phyloP scores from a whole-genome alignment of 2,329 filamentous ascomycete genomes.

The Claviceps quebecensis region DNA sequence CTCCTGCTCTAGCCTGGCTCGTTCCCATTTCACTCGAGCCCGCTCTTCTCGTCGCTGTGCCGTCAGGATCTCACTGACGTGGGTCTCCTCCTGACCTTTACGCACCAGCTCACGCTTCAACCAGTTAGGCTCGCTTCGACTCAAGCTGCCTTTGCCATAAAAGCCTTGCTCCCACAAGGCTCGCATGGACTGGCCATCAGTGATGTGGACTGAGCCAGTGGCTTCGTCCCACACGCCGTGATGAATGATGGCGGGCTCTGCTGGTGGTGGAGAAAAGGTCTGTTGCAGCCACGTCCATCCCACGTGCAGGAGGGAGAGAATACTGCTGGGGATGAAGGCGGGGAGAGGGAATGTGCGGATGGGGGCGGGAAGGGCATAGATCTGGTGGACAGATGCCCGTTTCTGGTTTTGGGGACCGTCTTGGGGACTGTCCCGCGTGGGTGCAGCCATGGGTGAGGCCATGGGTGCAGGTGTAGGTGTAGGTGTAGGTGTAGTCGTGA shows the following conservation, averaged over 20 bases:
- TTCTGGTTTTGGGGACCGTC: constrained; percentile 16
- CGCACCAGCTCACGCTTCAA: constrained; percentile 66
- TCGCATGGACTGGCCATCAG: constrained; percentile 58
- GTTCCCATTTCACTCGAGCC: constrained; percentile 74
- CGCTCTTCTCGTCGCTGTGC: constrained; percentile 65
- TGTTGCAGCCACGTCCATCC: constrained; percentile 65
- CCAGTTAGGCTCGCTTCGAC: constrained; percentile 92
- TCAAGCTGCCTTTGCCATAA: constrained; percentile 86
- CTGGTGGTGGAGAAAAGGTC: constrained; percentile 49
- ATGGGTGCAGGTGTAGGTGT: too few species aligned
- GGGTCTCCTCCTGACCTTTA: constrained; percentile 45
- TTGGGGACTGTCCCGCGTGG: constrained; percentile 5
- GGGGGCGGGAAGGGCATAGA: constrained; percentile 72
- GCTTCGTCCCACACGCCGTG: constrained; percentile 66
- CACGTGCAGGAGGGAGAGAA: constrained; percentile 72
- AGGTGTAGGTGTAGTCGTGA: background rate
- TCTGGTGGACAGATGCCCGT: constrained; percentile 44
- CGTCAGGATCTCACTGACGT: constrained; percentile 75
- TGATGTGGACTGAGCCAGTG: constrained; percentile 74
- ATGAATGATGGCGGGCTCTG: constrained; percentile 51
- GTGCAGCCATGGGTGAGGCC: constrained; percentile 4
- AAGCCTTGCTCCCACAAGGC: constrained; percentile 95
- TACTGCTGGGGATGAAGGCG: constrained; percentile 81
- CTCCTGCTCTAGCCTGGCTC: constrained; percentile 76
- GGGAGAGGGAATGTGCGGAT: constrained; percentile 74